These are phyloP conservation scores for Botrytis hyacinthi DNA, from an alignment of 2,329 filamentous ascomycete genomes.

Conservation along the genomic window DNA sequence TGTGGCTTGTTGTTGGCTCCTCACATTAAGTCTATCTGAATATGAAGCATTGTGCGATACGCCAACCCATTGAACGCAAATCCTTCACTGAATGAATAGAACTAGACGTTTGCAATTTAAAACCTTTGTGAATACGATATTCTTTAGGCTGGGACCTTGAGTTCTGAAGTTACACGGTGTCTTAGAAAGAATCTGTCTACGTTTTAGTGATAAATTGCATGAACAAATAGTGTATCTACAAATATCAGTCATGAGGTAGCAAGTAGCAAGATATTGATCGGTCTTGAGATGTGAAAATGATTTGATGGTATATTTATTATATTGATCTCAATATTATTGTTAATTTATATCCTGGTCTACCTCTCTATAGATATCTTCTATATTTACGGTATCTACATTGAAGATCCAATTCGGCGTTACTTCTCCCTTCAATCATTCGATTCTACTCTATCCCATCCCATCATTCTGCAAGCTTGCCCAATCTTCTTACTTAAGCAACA, in stretches of 20 bases:
- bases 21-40: slow-evolving; percentile 1
- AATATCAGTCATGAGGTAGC: slow-evolving; percentile 14
- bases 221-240: slow-evolving; percentile 1
- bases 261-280: background rate
- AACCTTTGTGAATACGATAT: background rate
- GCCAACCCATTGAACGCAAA: background rate
- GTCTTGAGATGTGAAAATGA: background rate
- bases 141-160: background rate
- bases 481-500: background rate
- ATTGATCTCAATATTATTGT: background rate
- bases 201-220: slow-evolving; percentile 3
- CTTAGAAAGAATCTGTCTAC: slow-evolving; percentile 1
- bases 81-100: background rate
- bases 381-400: background rate
- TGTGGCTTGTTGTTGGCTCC: background rate
- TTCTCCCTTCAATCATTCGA: background rate
- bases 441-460: background rate
- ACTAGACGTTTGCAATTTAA: slow-evolving; percentile 6
- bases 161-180: slow-evolving; percentile 16
- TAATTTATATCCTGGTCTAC: background rate
- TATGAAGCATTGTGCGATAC: slow-evolving; percentile 2
- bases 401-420: background rate
- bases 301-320: background rate
- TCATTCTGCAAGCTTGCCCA: background rate
- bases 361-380: background rate